Percentiles rank a stretch among this genome's conserved stretches.
Conservation (phyloP, 2,329 filamentous ascomycete genomes). For the Fusarium sp. region DNA sequence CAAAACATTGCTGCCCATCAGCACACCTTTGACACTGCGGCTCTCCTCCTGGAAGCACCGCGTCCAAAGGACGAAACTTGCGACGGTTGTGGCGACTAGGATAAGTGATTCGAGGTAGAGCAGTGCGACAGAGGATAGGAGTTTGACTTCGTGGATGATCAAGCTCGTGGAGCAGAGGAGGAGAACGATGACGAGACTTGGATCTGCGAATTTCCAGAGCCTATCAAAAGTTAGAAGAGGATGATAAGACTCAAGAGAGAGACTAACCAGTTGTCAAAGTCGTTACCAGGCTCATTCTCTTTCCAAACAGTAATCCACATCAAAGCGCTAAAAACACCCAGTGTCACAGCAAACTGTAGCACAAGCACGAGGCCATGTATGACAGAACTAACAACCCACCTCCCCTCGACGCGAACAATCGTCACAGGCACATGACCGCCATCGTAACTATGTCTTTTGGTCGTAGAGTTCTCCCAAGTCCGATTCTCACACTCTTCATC, state of each 20-base stretch:
- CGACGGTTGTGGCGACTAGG: conserved; percentile 37
- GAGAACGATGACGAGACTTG: conserved; percentile 31
- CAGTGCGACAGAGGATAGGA: conserved; percentile 44
- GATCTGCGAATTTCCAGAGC: conserved; percentile 45
- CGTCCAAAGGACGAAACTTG: conserved; percentile 39
- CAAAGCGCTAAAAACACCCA: conserved; percentile 44
- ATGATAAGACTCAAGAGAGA: no score
- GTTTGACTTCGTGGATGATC: conserved; percentile 43
- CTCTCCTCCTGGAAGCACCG: conserved; percentile 40
- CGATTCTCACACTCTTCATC: conserved; percentile 29
- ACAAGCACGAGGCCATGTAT: conserved; percentile 47
- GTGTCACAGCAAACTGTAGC: conserved; percentile 43
- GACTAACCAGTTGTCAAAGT: conserved; percentile 45
- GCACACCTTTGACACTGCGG: conserved; percentile 41
- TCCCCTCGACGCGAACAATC: conserved; percentile 16
- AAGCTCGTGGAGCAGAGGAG: conserved; percentile 43
- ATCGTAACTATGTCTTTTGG: conserved; percentile 14
- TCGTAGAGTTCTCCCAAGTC: conserved; percentile 20
- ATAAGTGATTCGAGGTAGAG: conserved; percentile 47
- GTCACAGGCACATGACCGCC: conserved; percentile 6
- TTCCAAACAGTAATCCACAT: conserved; percentile 46
- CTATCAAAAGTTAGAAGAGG: conserved; percentile 37
- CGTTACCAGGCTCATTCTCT: conserved; percentile 35
- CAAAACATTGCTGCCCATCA: conserved; percentile 45
- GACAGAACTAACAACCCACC: conserved; percentile 34